Conservation (phyloP, 495 filamentous ascomycete species). For the Aspergillus kassunensis region DNA sequence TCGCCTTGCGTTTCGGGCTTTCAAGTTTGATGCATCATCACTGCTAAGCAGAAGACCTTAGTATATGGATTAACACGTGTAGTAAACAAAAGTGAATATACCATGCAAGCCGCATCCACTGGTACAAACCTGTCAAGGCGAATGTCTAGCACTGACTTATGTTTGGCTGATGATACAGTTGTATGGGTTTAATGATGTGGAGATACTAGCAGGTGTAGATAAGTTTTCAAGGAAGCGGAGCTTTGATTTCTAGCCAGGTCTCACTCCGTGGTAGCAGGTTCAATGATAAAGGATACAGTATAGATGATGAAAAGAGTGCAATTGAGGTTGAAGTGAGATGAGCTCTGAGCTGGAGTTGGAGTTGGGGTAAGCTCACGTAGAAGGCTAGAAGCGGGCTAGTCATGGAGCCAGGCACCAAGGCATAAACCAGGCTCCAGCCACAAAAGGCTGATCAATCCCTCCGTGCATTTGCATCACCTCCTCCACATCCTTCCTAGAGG, state of each 20-base stretch:
- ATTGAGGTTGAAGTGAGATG: not conserved
- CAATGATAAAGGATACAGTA: not conserved
- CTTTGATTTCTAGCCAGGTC: not conserved
- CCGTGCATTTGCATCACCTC: constrained; percentile 15
- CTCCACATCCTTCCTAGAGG: constrained; percentile 13
- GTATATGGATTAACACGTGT: not conserved
- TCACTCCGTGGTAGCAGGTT: not conserved
- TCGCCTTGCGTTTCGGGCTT: not conserved
- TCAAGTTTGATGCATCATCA: not conserved
- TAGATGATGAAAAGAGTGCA: not conserved
- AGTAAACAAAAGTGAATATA: no score
- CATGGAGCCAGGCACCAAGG: constrained; percentile 2
- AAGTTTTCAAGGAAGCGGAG: not conserved
- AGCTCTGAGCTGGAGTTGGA: not conserved
- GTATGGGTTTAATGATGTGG: not conserved
- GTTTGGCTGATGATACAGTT: not conserved
- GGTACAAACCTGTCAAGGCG: no score
- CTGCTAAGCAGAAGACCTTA: not conserved
- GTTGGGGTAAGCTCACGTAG: not conserved
- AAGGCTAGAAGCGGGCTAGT: no score
- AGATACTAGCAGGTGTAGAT: not conserved
- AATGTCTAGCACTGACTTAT: no score
- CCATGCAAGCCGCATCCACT: no score
- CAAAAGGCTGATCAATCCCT: constrained; percentile 20
- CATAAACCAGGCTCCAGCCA: constrained; percentile 17